Evolutionary conservation across 1,139 yeast genomes (phyloP).

Genomic region (Geotrichum australiense): DNA sequence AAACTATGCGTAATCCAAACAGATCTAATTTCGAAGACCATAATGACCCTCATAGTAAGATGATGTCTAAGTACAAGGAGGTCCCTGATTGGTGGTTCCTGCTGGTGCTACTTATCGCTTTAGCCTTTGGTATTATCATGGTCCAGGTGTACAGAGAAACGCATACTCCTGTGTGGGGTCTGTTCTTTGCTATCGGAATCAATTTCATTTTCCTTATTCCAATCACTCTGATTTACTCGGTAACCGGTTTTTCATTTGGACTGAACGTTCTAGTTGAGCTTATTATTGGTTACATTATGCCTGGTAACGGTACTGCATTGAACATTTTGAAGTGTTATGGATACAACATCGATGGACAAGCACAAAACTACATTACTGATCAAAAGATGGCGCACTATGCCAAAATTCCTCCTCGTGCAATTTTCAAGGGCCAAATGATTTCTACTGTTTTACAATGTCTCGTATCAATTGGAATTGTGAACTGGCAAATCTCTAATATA

Average conservation of each 20-base stretch:
- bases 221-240: constrained; percentile 41
- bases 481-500: constrained; percentile 46
- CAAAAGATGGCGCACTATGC: constrained; percentile 57
- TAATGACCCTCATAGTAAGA: constrained; percentile 24
- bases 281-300: constrained; percentile 54
- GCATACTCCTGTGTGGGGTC: constrained; percentile 46
- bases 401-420: constrained; percentile 53
- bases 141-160: constrained; percentile 39
- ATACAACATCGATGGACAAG: constrained; percentile 54
- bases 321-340: constrained; percentile 53
- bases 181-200: constrained; percentile 51
- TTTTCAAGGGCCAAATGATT: constrained; percentile 52
- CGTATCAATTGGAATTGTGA: constrained; percentile 46
- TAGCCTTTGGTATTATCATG: constrained; percentile 44
- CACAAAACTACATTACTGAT: constrained; percentile 49
- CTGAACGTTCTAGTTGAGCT: constrained; percentile 51
- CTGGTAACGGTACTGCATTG: constrained; percentile 55
- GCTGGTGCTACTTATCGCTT: constrained; percentile 37
- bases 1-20: constrained; percentile 32
- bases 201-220: constrained; percentile 51
- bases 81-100: constrained; percentile 56
- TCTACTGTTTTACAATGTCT: constrained; percentile 36
- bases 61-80: constrained; percentile 50
- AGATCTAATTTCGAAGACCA: constrained; percentile 31
- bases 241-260: constrained; percentile 47